These are phyloP conservation scores for Metschnikowia dekortorum DNA, from an alignment of 805 yeast genomes.

Conservation along the genomic window DNA sequence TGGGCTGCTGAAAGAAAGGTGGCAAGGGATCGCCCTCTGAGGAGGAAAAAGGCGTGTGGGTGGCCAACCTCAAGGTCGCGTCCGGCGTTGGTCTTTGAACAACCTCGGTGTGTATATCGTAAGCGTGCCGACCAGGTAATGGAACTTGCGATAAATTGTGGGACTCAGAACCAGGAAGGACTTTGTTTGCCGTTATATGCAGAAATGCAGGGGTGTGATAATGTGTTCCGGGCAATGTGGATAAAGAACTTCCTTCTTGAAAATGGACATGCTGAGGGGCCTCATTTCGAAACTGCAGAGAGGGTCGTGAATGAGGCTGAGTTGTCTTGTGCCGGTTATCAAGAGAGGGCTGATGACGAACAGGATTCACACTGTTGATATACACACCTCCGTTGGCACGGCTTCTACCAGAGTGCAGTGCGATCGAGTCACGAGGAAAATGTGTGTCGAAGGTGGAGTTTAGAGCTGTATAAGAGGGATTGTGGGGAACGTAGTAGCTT, in stretches of 20 bases:
- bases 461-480: not conserved
- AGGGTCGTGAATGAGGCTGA: not conserved
- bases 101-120: not conserved
- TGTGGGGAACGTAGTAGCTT: not conserved
- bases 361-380: not conserved
- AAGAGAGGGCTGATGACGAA: not conserved
- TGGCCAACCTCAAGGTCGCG: not conserved
- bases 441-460: not conserved
- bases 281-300: not conserved
- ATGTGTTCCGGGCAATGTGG: not conserved
- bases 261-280: not conserved
- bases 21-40: not conserved
- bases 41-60: not conserved
- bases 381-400: not conserved
- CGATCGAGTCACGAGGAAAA: not conserved
- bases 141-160: not conserved
- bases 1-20: not conserved
- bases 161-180: not conserved
- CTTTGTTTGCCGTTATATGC: not conserved
- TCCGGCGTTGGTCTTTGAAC: not conserved
- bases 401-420: slow-evolving; percentile 1
- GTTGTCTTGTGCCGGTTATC: not conserved
- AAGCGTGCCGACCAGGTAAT: not conserved
- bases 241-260: not conserved
- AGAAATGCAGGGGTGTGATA: not conserved